These are phyloP conservation scores for Seiridium cupressi DNA, from an alignment of 2,329 filamentous ascomycete species.

Conservation along the genomic window DNA sequence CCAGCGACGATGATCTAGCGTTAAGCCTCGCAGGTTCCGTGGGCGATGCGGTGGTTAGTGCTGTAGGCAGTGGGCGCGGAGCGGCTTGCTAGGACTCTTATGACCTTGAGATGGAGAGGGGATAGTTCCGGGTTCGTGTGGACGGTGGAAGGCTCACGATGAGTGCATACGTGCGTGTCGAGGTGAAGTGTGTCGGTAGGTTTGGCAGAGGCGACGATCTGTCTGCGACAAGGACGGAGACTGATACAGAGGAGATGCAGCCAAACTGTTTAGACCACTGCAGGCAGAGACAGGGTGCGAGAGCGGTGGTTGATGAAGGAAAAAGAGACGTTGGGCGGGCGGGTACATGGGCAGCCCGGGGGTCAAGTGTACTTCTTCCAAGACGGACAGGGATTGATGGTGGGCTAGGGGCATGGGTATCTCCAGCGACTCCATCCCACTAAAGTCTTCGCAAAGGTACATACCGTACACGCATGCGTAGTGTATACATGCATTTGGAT, in stretches of 20 bases:
- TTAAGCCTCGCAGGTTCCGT: constrained; percentile 1
- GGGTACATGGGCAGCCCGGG: not conserved
- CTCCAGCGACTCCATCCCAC: not conserved
- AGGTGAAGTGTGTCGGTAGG: not conserved
- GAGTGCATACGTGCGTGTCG: too few relatives aligned
- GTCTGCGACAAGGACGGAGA: not conserved
- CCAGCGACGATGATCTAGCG: constrained; percentile 2
- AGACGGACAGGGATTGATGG: constrained; percentile 5
- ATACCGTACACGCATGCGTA: too few relatives aligned
- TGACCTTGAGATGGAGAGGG: too few relatives aligned
- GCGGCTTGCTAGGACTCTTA: not conserved
- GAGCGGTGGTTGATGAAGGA: constrained; percentile 1
- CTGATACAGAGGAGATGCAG: constrained; percentile 4
- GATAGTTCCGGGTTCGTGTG: not conserved
- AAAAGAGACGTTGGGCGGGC: not conserved
- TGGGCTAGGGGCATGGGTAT: not conserved
- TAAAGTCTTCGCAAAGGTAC: not conserved
- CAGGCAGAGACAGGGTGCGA: not conserved
- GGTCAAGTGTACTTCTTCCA: not conserved
- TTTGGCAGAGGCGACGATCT: not conserved
- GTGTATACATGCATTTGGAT: too few relatives aligned
- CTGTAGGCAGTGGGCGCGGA: not conserved
- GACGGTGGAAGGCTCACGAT: not conserved
- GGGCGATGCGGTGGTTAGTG: not conserved
- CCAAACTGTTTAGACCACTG: not conserved